Percentiles rank a stretch among this genome's conserved stretches.
These are phyloP conservation scores for Lanmaoa rubissima DNA, from an alignment of 768 basidiomycete species.

Conservation along the genomic window DNA sequence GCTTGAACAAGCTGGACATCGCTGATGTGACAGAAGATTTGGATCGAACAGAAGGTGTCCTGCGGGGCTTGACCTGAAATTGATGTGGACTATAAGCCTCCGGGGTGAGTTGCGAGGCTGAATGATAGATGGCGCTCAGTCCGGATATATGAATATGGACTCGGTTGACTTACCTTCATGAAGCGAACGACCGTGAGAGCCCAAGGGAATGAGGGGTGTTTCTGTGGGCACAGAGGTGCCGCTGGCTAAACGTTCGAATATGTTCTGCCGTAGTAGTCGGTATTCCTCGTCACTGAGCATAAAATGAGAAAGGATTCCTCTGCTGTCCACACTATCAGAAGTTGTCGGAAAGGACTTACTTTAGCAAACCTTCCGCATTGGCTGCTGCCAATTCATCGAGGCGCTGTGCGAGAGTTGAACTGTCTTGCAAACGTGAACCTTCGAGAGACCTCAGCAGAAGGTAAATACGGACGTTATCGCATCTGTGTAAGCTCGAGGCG, in stretches of 20 bases:
- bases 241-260: slow-evolving; percentile 76
- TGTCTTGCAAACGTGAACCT: slow-evolving; percentile 29
- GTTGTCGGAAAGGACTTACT: slow-evolving; percentile 42
- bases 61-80: slow-evolving; percentile 34
- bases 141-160: background rate
- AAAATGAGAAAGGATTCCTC: slow-evolving; percentile 1
- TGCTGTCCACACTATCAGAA: background rate
- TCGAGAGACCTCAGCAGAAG: slow-evolving; percentile 10
- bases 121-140: slow-evolving; percentile 6
- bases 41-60: slow-evolving; percentile 53
- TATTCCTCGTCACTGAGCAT: slow-evolving; percentile 77
- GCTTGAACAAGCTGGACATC: slow-evolving; percentile 51
- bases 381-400: slow-evolving; percentile 78
- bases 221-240: slow-evolving; percentile 60
- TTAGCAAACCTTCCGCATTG: slow-evolving; percentile 76
- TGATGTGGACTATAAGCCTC: slow-evolving; percentile 26
- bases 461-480: slow-evolving; percentile 51
- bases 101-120: slow-evolving; percentile 20
- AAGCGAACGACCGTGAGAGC: slow-evolving; percentile 32
- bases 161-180: slow-evolving; percentile 10
- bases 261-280: slow-evolving; percentile 75
- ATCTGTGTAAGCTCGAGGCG: slow-evolving; percentile 40
- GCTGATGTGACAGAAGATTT: slow-evolving; percentile 51
- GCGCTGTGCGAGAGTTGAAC: slow-evolving; percentile 74
- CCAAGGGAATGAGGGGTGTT: slow-evolving; percentile 56